A percentile compares a stretch with the other conserved stretches of the same genome.
These are phyloP conservation scores for Trametes gibbosa DNA, from an alignment of 768 basidiomycete species.

Conservation along the genomic window DNA sequence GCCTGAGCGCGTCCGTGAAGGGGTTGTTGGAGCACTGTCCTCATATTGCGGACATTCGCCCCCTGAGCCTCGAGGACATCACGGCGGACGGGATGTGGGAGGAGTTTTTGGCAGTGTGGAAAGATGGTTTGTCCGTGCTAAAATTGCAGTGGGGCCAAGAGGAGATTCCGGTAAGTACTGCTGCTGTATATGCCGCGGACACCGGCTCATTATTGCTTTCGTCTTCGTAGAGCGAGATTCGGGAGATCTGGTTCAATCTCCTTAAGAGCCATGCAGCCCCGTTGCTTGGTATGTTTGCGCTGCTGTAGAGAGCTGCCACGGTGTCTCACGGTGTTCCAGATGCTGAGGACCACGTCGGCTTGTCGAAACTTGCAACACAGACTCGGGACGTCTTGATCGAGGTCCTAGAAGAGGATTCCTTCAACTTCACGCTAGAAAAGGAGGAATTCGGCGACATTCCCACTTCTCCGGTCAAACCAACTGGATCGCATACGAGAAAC, in stretches of 20 bases:
- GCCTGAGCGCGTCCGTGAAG: constrained; percentile 46
- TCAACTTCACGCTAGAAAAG: constrained; percentile 21
- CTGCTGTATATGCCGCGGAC: background rate
- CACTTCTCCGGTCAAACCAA: constrained; percentile 17
- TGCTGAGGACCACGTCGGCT: constrained; percentile 36
- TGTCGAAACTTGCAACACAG: constrained; percentile 20
- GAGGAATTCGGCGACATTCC: constrained; percentile 14
- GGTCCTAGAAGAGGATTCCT: constrained; percentile 20
- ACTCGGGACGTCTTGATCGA: constrained; percentile 45
- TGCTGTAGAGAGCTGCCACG: background rate
- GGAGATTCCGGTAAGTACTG: constrained; percentile 46
- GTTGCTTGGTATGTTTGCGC: constrained; percentile 41
- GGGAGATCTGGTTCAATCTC: constrained; percentile 57
- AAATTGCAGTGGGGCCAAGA: constrained; percentile 42
- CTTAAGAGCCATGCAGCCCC: constrained; percentile 46
- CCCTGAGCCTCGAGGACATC: constrained; percentile 59
- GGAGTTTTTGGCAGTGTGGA: constrained; percentile 55
- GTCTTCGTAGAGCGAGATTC: constrained; percentile 40
- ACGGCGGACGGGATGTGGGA: constrained; percentile 50
- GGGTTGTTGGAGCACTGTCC: constrained; percentile 55
- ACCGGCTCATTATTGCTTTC: background rate
- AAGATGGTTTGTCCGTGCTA: constrained; percentile 40
- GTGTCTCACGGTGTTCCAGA: constrained; percentile 31
- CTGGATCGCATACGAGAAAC: background rate
- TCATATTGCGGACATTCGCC: constrained; percentile 49